Evolutionary conservation across 768 basidiomycete genomes (phyloP), one percentile per base, ranked within the genome.

Genomic region (Mycena venus): DNA sequence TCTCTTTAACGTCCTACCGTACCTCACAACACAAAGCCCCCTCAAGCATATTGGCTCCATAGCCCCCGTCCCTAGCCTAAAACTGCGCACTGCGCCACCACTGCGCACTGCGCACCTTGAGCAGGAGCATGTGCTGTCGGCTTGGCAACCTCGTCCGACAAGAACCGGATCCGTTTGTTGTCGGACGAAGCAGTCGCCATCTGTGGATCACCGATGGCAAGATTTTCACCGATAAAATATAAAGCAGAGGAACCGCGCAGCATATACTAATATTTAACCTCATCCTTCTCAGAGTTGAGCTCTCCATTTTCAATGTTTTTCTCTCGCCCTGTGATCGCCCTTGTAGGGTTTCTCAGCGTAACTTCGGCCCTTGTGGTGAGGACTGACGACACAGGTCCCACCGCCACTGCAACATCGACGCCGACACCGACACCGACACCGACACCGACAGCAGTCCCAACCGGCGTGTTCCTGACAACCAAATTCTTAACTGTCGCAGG

Each of bases 361-460:
- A 27, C 66, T 67, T 67, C 66, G 32, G 66, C 66, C 53, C 66
- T 67, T 58, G 66, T 67, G 66, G 66, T 67, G 15, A 67, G 66
- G 31, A 67, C 66, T 44, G 66, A 56, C 29, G 10, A 29, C 36
- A 2, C 36, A 27, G 40, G 66, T 55, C 66, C 55, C 31, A 67
- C 66, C 29, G 34, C 53, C 55, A 56, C 65, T 23, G 51, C 66
- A 19, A 42, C 38, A 4, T 29, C 66, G 23, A 29, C 47, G 19
- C 51, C n/a, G 25, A 66, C 65, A 15, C 21, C 66, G 25, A 66
- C 65, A 15, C 21, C 66, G 59, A 38, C 47, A 23, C 66, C 23
- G 27, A 42, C 66, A n/a, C 19, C 66, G 27, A 67, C 66, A 67
- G 53, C 66, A 42, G 21, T 58, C 53, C 66, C 66, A 29, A 67